phyloP scores from a whole-genome alignment of 1,284 basidiomycete genomes.

The Trichosporon asahii region DNA sequence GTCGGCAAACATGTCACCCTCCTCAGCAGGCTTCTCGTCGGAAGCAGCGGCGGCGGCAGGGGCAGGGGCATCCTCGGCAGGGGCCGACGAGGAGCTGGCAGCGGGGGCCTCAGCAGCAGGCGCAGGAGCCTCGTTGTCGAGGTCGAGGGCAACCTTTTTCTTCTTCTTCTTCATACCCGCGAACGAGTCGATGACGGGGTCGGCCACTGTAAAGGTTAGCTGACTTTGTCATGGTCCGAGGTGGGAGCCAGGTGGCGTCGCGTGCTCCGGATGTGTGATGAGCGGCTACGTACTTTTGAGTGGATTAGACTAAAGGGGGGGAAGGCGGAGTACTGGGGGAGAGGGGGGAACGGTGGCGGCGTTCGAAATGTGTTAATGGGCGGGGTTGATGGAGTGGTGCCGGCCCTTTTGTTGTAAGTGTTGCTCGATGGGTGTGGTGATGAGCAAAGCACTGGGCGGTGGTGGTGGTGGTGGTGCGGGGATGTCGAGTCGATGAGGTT shows the following conservation, averaged over 20 bases:
- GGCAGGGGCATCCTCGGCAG: conserved; percentile 35
- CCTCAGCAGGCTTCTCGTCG: conserved; percentile 36
- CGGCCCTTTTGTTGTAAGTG: not conserved
- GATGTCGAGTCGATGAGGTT: conserved; percentile 4
- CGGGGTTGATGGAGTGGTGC: not conserved
- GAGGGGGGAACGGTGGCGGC: not conserved
- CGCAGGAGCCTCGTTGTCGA: conserved; percentile 41
- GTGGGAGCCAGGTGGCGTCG: not conserved
- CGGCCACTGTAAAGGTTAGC: conserved; percentile 24
- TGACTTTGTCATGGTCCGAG: not conserved
- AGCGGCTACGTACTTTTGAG: not conserved
- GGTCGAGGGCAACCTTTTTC: conserved; percentile 52
- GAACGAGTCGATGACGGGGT: conserved; percentile 54
- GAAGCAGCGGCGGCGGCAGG: conserved; percentile 30
- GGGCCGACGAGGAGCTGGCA: conserved; percentile 26
- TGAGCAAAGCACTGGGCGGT: not conserved
- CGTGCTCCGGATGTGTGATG: not conserved
- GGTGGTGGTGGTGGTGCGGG: not conserved
- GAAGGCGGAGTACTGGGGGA: not conserved
- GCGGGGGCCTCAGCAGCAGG: conserved; percentile 42
- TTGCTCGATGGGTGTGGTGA: conserved; percentile 2
- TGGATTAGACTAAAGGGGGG: not conserved
- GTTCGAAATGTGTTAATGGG: not conserved
- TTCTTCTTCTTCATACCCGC: conserved; percentile 57
- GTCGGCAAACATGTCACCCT: conserved; percentile 54